Evolutionary conservation across 108 stramenopile genomes (phyloP), one percentile per base, ranked within the genome.

Genomic region (Nitzschia inconspicua): DNA sequence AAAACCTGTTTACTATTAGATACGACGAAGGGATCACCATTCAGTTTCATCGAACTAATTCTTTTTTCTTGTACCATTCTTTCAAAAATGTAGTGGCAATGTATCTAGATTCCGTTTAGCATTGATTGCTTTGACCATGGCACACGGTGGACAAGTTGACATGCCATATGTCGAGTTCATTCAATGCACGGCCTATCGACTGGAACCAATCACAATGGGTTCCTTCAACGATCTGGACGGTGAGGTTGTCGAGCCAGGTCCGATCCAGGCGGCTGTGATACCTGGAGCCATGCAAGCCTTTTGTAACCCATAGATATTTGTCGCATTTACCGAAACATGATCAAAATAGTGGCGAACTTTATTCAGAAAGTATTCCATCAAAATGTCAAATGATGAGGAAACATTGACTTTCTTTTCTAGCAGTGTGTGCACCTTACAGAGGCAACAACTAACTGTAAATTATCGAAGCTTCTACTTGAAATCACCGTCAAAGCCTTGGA

Each of bases 401-500:
- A n/a, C n/a, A n/a, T n/a, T n/a, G n/a, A n/a, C n/a, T n/a, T n/a
- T n/a, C n/a, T n/a, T n/a, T n/a, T n/a, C n/a, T n/a, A n/a, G n/a
- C n/a, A n/a, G n/a, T n/a, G n/a, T n/a, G n/a, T n/a, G n/a, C n/a
- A n/a, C n/a, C n/a, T n/a, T n/a, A n/a, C n/a, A n/a, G n/a, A n/a
- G n/a, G n/a, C n/a, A n/a, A n/a, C n/a, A n/a, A n/a, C n/a, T n/a
- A n/a, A n/a, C n/a, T n/a, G n/a, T n/a, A 14, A 46, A 46, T 46
- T 7, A 20, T 46, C 22, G 9, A 6, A 20, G 22, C 14, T 46
- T 23, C 23, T 52, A 55, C 32, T 82, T 76, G 69, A 82, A 92
- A n/a, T 89, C 88, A 4, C 91, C 91, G 48, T 93, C 86, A 69
- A 93, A 93, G 27, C 92, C 89, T 53, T 85, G 83, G 68, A 90